These are phyloP conservation scores for Mitragyna speciosa DNA, from an alignment of 257 asterid genomes.

Conservation along the genomic window DNA sequence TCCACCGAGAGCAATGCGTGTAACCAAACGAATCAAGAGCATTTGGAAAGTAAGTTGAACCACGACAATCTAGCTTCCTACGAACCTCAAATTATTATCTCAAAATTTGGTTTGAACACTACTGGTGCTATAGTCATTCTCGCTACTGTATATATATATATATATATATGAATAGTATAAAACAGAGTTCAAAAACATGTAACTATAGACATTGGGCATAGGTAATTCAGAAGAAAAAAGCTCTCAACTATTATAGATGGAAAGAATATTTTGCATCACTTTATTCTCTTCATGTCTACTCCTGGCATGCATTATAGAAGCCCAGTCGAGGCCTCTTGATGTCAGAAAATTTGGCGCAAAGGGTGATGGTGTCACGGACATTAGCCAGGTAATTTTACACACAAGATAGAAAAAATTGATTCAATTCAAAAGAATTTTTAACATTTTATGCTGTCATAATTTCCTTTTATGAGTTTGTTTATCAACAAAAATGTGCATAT, in stretches of 20 bases:
- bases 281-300: not conserved
- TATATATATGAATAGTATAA: no score
- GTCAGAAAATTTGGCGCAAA: slow-evolving; percentile 16
- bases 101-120: not conserved
- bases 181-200: no score
- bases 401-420: no score
- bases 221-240: not conserved
- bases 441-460: not conserved
- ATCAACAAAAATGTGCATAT: not conserved
- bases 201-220: not conserved
- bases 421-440: no score
- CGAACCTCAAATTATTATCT: not conserved
- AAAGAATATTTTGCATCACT: not conserved
- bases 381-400: slow-evolving; percentile 18
- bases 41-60: slow-evolving; percentile 1
- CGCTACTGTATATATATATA: not conserved
- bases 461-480: not conserved
- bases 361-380: slow-evolving; percentile 10
- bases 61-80: not conserved
- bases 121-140: not conserved
- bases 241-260: not conserved
- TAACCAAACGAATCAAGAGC: not conserved
- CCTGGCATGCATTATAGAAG: not conserved
- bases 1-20: not conserved
- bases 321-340: slow-evolving; percentile 5